A percentile compares a stretch with the other conserved stretches of the same genome.
phyloP scores from a whole-genome alignment of 805 yeast genomes.

The Starmerella geochares region DNA sequence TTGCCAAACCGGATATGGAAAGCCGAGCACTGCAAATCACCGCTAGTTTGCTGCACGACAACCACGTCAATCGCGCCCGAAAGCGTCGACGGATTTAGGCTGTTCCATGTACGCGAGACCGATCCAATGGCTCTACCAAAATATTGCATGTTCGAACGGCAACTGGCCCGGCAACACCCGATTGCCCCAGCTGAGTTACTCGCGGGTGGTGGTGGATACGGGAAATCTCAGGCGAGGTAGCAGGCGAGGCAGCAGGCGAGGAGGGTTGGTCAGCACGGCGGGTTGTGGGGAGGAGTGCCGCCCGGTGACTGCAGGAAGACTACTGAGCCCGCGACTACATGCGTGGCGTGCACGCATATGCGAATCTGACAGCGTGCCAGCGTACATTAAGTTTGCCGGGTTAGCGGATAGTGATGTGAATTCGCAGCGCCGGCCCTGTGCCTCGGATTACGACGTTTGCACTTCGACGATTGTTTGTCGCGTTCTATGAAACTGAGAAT shows the following conservation, averaged over 20 bases:
- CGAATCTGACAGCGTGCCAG: too few relatives aligned
- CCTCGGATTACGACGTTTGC: too few relatives aligned
- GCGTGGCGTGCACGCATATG: background rate
- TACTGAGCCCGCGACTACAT: background rate
- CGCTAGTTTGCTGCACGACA: constrained; percentile 81
- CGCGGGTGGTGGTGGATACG: background rate
- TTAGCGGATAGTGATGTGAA: too few relatives aligned
- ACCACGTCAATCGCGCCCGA: constrained; percentile 96
- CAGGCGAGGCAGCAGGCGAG: constrained; percentile 1
- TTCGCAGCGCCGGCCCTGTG: too few relatives aligned
- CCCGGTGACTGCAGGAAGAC: background rate
- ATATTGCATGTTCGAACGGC: constrained; percentile 65
- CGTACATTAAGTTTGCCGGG: too few relatives aligned
- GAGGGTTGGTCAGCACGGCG: constrained; percentile 1
- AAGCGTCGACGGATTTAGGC: constrained; percentile 89
- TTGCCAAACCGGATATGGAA: constrained; percentile 95
- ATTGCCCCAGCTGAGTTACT: background rate
- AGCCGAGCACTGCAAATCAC: constrained; percentile 77
- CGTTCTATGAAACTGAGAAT: too few relatives aligned
- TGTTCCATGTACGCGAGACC: constrained; percentile 93
- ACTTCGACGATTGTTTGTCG: too few relatives aligned
- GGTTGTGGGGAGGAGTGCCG: background rate
- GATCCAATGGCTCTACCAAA: constrained; percentile 92
- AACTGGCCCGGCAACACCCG: background rate
- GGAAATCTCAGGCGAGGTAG: background rate